Evolutionary conservation across 2,329 filamentous ascomycete species (phyloP), one percentile per base, ranked within the genome.

Genomic region (Gremmenia infestans): DNA sequence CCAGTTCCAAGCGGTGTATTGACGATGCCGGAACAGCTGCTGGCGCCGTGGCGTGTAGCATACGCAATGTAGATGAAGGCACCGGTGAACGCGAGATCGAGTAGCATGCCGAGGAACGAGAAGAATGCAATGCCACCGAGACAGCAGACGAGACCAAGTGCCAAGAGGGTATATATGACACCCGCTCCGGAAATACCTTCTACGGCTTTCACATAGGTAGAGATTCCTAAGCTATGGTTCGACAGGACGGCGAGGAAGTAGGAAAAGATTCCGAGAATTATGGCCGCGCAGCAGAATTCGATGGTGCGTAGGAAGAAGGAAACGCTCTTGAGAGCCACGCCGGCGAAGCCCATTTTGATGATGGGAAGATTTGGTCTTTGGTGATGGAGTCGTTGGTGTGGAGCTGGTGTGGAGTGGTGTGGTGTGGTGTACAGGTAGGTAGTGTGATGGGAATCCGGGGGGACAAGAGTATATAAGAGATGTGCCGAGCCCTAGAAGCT

Each of bases 61-160:
- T 86, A 77, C 0, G 91, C 90, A 57, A 97, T 82, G 68, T 91
- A 95, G 68, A 95, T 82, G 76, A 94, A 94, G 56, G 78, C 83
- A 42, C 81, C 89, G 52, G 83, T 74, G 72, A 96, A 96, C 66
- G 81, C 81, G 52, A 94, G 65, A 67, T 97, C 90, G 48, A 97
- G 77, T 23, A 92, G 59, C 60, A 96, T 82, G 60, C 82, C 88
- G 53, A 94, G 61, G 67, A 86, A 78, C 3, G 88, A 88, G 57
- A 91, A 87, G 71, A 93, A 77, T 4, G 80, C 77, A 58, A 88
- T 80, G 28, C 91, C 91, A 37, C 88, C 90, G 5, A 96, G 74
- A 69, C 83, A 94, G 76, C 89, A 91, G 8, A 93, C 86, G 39
- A 95, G 75, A 35, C 94, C 62, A 14, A 90, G 74, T n/a, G 84